Conservation (phyloP, 192 early-diverging fungal species). For the Backusella parvicylindrica region DNA sequence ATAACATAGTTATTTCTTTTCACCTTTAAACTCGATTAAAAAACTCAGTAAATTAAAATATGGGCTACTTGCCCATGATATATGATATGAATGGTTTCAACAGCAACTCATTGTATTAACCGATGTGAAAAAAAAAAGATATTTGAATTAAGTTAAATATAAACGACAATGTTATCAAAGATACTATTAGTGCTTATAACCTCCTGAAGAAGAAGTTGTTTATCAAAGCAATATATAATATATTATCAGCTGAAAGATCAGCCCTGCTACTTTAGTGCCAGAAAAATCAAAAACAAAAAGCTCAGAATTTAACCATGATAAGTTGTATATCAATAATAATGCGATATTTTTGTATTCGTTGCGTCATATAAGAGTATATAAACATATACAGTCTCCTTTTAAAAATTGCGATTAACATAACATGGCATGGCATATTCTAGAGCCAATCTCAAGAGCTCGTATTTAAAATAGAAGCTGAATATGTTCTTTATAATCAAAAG, state of each 20-base stretch:
- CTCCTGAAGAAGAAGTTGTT: neutral
- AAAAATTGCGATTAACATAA: neutral
- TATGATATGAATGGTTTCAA: neutral
- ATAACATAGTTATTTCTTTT: neutral
- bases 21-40: neutral
- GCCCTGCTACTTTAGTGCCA: too few relatives aligned
- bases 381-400: neutral
- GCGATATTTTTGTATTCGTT: neutral
- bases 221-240: neutral
- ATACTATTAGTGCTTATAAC: neutral
- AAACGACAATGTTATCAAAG: neutral
- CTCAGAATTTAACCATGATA: neutral
- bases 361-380: neutral
- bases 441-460: neutral
- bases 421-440: neutral
- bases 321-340: neutral
- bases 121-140: neutral
- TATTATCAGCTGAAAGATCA: too few relatives aligned
- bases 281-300: neutral
- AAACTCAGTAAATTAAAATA: neutral
- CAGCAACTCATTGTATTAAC: neutral
- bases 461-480: neutral
- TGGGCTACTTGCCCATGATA: neutral
- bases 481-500: neutral
- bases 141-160: neutral